Conservation (phyloP, 306 rosid genomes). For the Erythrophleum fordii region DNA sequence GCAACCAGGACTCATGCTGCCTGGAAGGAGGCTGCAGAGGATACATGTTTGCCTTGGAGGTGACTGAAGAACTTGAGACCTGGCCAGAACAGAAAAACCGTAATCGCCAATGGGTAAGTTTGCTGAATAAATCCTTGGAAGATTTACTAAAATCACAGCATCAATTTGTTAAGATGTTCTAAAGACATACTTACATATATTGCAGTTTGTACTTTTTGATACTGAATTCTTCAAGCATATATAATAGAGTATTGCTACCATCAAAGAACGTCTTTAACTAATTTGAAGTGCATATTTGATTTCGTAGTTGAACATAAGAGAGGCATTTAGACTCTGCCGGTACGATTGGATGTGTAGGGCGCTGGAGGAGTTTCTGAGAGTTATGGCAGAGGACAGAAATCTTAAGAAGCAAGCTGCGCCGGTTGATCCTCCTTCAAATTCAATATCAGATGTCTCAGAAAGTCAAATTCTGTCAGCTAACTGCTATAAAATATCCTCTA, state of each 20-base stretch:
- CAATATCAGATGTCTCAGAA: constrained; percentile 48
- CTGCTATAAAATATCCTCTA: constrained; percentile 49
- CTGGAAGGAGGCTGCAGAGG: constrained; percentile 83
- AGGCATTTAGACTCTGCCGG: constrained; percentile 75
- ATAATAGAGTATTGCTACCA: neutral
- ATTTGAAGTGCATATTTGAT: constrained; percentile 1
- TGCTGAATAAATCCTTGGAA: neutral
- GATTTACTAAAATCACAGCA: neutral
- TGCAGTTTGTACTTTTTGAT: constrained; percentile 3
- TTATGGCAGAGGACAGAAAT: constrained; percentile 51
- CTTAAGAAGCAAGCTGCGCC: constrained; percentile 30
- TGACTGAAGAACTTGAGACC: constrained; percentile 71
- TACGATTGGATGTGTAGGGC: constrained; percentile 92
- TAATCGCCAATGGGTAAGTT: constrained; percentile 74
- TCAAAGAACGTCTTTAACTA: constrained; percentile 23
- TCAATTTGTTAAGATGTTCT: neutral
- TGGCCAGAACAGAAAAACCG: constrained; percentile 85
- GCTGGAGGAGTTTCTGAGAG: constrained; percentile 62
- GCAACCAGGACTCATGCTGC: constrained; percentile 59
- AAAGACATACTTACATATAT: neutral
- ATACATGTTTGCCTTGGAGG: constrained; percentile 89
- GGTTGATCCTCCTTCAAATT: constrained; percentile 23
- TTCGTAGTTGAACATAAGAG: constrained; percentile 59
- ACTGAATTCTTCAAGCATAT: constrained; percentile 31
- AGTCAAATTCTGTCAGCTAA: constrained; percentile 48